A percentile compares a stretch with the other conserved stretches of the same genome.
These are phyloP conservation scores for Zygotorulaspora sp. DNA, from an alignment of 805 yeast species.

Conservation along the genomic window DNA sequence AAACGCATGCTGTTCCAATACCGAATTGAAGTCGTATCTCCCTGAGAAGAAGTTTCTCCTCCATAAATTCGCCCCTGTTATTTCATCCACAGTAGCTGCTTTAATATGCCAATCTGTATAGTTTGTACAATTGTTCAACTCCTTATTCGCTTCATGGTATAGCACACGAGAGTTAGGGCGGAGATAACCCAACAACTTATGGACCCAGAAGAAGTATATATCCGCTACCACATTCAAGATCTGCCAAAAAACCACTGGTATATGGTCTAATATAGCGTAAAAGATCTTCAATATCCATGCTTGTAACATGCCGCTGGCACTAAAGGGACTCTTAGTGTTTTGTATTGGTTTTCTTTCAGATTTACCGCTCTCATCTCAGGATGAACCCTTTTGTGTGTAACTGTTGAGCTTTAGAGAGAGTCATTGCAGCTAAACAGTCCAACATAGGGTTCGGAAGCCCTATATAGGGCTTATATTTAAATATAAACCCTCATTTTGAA, in stretches of 20 bases:
- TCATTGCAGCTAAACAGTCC: neutral
- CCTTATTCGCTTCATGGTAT: conserved; percentile 43
- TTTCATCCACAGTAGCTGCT: conserved; percentile 46
- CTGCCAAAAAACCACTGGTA: conserved; percentile 42
- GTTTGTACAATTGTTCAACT: conserved; percentile 47
- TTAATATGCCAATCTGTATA: conserved; percentile 68
- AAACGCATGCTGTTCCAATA: conserved; percentile 64
- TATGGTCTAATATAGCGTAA: conserved; percentile 35
- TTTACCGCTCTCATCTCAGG: neutral
- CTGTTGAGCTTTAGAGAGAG: too few relatives aligned
- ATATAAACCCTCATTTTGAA: too few relatives aligned
- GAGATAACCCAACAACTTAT: conserved; percentile 24
- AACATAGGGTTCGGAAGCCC: too few relatives aligned
- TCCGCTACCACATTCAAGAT: conserved; percentile 40
- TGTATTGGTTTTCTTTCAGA: neutral
- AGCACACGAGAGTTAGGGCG: conserved; percentile 31
- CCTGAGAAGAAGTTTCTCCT: conserved; percentile 77
- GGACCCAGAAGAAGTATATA: conserved; percentile 41
- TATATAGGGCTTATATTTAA: too few relatives aligned
- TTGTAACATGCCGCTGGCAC: conserved; percentile 8
- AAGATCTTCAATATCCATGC: conserved; percentile 24
- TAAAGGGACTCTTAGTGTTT: too few relatives aligned
- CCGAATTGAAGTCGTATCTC: conserved; percentile 78
- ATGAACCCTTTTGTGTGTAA: conserved; percentile 3
- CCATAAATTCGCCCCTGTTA: conserved; percentile 59